A percentile compares a stretch with the other conserved stretches of the same genome.
phyloP scores from a whole-genome alignment of 2,329 filamentous ascomycete species.

The Cladosporium sp. region DNA sequence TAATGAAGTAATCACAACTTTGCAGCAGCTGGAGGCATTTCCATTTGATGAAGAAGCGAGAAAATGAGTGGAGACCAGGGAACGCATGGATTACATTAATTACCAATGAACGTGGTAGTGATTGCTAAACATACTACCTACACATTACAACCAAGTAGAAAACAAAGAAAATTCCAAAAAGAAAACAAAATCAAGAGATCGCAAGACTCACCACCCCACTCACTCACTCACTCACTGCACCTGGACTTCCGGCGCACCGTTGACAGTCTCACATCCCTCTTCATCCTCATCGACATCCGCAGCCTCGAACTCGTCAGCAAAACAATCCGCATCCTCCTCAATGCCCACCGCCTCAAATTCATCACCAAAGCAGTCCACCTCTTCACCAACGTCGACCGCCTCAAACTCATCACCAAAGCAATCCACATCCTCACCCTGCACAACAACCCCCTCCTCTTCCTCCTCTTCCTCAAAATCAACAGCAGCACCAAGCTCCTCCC shows the following conservation, averaged over 20 bases:
- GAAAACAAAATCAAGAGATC: neutral
- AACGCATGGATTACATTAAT: neutral
- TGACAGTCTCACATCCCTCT: neutral
- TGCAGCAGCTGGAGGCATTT: conserved; percentile 8
- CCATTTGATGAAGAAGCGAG: neutral
- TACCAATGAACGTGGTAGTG: neutral
- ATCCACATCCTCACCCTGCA: neutral
- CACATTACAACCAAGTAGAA: neutral
- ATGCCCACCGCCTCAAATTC: neutral
- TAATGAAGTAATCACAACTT: neutral
- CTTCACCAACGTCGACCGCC: neutral
- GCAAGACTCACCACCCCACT: neutral
- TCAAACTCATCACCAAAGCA: neutral
- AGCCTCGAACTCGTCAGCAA: neutral
- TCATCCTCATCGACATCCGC: neutral
- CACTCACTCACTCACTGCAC: neutral
- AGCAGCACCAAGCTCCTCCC: conserved; percentile 21
- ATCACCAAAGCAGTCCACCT: neutral
- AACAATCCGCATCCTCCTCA: neutral
- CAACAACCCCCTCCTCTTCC: conserved; percentile 6
- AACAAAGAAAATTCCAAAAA: neutral
- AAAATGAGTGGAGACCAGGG: neutral
- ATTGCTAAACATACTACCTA: neutral
- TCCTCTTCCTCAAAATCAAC: conserved; percentile 1
- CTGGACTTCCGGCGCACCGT: neutral